Conservation (phyloP, 768 basidiomycete species). For the Aureoboletus auriporus region DNA sequence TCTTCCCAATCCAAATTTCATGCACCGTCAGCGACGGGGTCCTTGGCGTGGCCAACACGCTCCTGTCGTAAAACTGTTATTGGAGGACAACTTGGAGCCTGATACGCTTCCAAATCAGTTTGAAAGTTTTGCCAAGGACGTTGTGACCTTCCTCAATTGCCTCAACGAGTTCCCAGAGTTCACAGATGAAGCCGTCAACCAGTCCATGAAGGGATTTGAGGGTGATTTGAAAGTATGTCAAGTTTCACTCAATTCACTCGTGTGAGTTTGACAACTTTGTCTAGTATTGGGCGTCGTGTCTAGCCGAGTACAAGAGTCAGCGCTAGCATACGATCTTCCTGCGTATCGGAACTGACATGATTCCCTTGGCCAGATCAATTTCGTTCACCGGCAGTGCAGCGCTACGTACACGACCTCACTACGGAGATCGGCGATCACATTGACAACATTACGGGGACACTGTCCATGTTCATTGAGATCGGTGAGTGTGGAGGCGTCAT, state of each 20-base stretch:
- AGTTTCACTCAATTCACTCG: neutral
- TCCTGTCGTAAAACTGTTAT: conserved; percentile 32
- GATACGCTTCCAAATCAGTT: conserved; percentile 48
- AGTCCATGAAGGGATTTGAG: conserved; percentile 46
- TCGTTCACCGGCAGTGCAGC: conserved; percentile 47
- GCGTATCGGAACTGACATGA: conserved; percentile 5
- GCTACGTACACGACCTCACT: conserved; percentile 51
- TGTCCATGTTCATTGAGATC: conserved; percentile 51
- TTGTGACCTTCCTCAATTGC: conserved; percentile 49
- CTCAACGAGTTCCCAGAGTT: conserved; percentile 57
- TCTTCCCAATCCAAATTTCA: conserved; percentile 35
- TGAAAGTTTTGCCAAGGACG: conserved; percentile 43
- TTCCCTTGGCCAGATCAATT: conserved; percentile 39
- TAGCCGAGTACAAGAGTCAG: conserved; percentile 44
- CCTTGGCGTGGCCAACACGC: conserved; percentile 34
- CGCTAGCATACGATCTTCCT: neutral
- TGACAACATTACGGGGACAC: conserved; percentile 47
- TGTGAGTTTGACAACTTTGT: conserved; percentile 6
- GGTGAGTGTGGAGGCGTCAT: conserved; percentile 33
- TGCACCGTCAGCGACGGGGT: conserved; percentile 26
- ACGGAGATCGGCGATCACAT: conserved; percentile 52
- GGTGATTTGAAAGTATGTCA: conserved; percentile 44
- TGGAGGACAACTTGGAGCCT: conserved; percentile 42
- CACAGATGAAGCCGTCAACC: conserved; percentile 48
- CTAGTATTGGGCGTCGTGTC: conserved; percentile 54